Conservation (phyloP, 108 stramenopile genomes). For the Skeletonema costatum region DNA sequence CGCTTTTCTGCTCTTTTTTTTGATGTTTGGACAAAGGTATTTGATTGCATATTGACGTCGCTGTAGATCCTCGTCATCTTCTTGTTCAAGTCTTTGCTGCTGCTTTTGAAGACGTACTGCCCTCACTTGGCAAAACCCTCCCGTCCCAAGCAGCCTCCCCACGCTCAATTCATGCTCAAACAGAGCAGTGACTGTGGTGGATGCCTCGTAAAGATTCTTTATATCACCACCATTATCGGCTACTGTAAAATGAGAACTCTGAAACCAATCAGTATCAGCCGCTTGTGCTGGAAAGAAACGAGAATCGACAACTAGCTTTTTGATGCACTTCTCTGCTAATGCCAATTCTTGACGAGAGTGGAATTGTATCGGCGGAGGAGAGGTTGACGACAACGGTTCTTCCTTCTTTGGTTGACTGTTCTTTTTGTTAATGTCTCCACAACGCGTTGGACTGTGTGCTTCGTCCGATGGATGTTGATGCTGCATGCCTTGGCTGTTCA, state of each 20-base stretch:
- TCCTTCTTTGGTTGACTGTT: no score
- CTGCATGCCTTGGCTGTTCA: no score
- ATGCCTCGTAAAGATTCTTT: not conserved
- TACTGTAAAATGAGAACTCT: not conserved
- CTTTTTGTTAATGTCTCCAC: no score
- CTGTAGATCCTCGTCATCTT: not conserved
- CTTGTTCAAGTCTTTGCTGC: slow-evolving; percentile 12
- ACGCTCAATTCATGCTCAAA: slow-evolving; percentile 13
- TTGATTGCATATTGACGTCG: slow-evolving; percentile 62
- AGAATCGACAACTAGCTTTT: slow-evolving; percentile 21
- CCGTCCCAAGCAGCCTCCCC: slow-evolving; percentile 49
- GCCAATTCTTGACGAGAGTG: slow-evolving; percentile 25
- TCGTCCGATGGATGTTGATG: no score
- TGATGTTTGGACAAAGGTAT: slow-evolving; percentile 43
- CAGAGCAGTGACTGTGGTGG: not conserved
- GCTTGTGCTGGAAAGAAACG: slow-evolving; percentile 21
- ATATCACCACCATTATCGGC: no score
- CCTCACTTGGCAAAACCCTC: slow-evolving; percentile 67
- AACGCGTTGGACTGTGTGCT: no score
- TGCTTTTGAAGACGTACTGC: slow-evolving; percentile 9
- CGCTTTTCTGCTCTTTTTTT: slow-evolving; percentile 56
- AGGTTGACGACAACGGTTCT: no score
- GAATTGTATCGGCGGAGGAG: slow-evolving; percentile 9
- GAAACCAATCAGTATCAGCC: slow-evolving; percentile 27
- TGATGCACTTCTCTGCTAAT: slow-evolving; percentile 16